Percentiles rank a stretch among this genome's conserved stretches.
phyloP scores from a whole-genome alignment of 495 filamentous ascomycete genomes.

The Lepraria neglecta region DNA sequence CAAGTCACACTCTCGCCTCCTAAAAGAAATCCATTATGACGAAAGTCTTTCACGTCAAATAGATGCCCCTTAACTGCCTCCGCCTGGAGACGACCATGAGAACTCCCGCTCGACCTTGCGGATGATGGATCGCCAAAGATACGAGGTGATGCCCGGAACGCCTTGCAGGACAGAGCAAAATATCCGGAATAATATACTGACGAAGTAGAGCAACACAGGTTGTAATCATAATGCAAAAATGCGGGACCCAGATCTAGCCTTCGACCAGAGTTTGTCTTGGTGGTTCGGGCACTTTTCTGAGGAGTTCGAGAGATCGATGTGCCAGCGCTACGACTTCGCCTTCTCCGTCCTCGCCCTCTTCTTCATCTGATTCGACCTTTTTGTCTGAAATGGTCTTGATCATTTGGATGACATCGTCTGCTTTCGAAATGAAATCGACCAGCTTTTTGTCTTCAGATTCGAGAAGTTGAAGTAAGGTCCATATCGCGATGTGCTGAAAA shows the following conservation, averaged over 20 bases:
- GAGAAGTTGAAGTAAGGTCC: constrained; percentile 90
- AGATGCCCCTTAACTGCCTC: constrained; percentile 9
- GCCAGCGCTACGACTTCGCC: constrained; percentile 92
- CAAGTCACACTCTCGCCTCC: neutral
- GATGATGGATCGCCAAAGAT: constrained; percentile 1
- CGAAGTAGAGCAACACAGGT: neutral
- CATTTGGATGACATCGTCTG: constrained; percentile 82
- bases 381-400: constrained; percentile 85
- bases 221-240: constrained; percentile 4
- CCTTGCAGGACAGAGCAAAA: constrained; percentile 20
- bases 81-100: neutral
- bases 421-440: constrained; percentile 75
- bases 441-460: constrained; percentile 88
- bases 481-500: constrained; percentile 98
- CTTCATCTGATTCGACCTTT: constrained; percentile 83
- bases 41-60: constrained; percentile 5
- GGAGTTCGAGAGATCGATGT: constrained; percentile 76
- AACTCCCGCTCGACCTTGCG: constrained; percentile 5
- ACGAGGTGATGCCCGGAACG: constrained; percentile 17
- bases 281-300: constrained; percentile 54
- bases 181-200: neutral
- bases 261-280: constrained; percentile 44
- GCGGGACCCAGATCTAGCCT: constrained; percentile 34
- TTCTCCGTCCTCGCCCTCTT: constrained; percentile 80
- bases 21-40: constrained; percentile 7